These are phyloP conservation scores for Aureobasidium melanogenum DNA, from an alignment of 2,329 filamentous ascomycete genomes.

Conservation along the genomic window DNA sequence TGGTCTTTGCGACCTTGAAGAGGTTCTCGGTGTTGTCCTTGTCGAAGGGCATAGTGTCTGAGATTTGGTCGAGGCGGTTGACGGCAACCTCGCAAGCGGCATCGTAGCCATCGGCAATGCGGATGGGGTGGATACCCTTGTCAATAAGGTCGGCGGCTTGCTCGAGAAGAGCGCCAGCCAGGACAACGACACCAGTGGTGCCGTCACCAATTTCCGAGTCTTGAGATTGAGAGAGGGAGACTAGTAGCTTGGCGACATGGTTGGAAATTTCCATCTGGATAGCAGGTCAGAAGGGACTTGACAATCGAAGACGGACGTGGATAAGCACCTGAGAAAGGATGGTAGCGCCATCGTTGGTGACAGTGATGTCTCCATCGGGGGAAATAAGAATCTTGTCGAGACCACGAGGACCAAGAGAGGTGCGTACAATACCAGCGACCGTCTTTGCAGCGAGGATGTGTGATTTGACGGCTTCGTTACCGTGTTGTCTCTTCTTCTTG, in stretches of 20 bases:
- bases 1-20: slow-evolving; percentile 89
- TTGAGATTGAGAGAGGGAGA: slow-evolving; percentile 96
- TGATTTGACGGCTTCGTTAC: slow-evolving; percentile 94
- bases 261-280: slow-evolving; percentile 93
- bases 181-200: slow-evolving; percentile 92
- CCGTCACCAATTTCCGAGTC: slow-evolving; percentile 98
- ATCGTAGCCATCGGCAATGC: slow-evolving; percentile 97
- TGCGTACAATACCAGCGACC: slow-evolving; percentile 94
- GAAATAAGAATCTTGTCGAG: slow-evolving; percentile 99
- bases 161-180: slow-evolving; percentile 89
- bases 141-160: slow-evolving; percentile 97
- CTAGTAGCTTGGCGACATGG: slow-evolving; percentile 92
- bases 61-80: slow-evolving; percentile 83
- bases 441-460: slow-evolving; percentile 96
- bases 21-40: slow-evolving; percentile 75
- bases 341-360: slow-evolving; percentile 97
- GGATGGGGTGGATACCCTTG: slow-evolving; percentile 98
- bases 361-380: slow-evolving; percentile 95
- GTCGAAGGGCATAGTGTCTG: slow-evolving; percentile 80
- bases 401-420: slow-evolving; percentile 86
- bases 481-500: slow-evolving; percentile 94
- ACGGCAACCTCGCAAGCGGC: slow-evolving; percentile 96
- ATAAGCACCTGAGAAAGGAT: slow-evolving; percentile 65
- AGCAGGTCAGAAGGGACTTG: background rate
- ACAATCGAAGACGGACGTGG: background rate